Evolutionary conservation across 2,329 filamentous ascomycete genomes (phyloP).

Genomic region (Juglanconis sp.): DNA sequence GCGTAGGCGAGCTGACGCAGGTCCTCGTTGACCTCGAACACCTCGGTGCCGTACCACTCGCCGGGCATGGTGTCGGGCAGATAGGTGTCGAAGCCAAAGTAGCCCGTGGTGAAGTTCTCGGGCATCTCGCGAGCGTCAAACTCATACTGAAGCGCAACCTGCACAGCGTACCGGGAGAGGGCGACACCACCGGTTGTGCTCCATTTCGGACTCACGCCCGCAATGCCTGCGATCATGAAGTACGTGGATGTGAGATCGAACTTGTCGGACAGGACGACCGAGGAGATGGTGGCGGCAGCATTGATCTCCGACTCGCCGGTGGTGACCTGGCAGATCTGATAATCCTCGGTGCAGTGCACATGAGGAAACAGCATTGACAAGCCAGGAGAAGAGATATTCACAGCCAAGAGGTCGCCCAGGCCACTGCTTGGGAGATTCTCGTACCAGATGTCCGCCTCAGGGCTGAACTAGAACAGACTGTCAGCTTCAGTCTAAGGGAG

Average conservation of each 20-base stretch:
- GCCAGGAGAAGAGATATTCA: conserved; percentile 58
- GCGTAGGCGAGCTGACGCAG: conserved; percentile 51
- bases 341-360: conserved; percentile 60
- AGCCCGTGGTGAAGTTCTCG: conserved; percentile 62
- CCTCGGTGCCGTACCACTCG: conserved; percentile 64
- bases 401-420: conserved; percentile 53
- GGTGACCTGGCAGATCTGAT: conserved; percentile 64
- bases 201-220: conserved; percentile 67
- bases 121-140: conserved; percentile 69
- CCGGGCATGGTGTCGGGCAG: conserved; percentile 55
- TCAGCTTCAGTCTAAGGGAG: neutral
- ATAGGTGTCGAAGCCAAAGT: conserved; percentile 61
- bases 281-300: conserved; percentile 62
- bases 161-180: conserved; percentile 66
- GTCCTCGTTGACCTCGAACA: conserved; percentile 62
- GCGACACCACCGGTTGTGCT: conserved; percentile 65
- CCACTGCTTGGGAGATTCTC: conserved; percentile 41
- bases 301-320: conserved; percentile 73
- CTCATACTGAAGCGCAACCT: conserved; percentile 74
- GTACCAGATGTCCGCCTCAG: conserved; percentile 62
- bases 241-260: conserved; percentile 68
- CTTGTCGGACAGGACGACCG: conserved; percentile 56
- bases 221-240: conserved; percentile 70
- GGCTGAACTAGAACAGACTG: conserved; percentile 47
- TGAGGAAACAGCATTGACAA: conserved; percentile 64